Percentiles rank a stretch among this genome's conserved stretches.
Conservation (phyloP, 176 grass and related monocot species). For the Oryza punctata region DNA sequence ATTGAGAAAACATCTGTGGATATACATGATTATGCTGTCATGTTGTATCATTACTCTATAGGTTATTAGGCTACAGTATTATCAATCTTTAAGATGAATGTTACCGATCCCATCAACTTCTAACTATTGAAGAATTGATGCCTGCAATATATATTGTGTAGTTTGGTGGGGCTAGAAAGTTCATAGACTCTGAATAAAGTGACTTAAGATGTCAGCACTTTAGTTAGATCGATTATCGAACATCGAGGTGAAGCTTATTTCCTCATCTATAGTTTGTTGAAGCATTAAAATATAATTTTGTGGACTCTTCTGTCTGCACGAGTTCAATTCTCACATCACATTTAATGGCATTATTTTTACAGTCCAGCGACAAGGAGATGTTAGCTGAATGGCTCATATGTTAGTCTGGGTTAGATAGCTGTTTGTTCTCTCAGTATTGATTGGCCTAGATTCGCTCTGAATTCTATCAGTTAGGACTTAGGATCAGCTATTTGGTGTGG, state of each 20-base stretch:
- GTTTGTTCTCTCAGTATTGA: not conserved
- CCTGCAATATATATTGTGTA: not conserved
- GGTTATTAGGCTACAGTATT: not conserved
- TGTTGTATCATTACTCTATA: conserved; percentile 7
- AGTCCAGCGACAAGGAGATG: conserved; percentile 1
- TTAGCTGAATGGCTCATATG: not conserved
- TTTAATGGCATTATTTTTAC: not conserved
- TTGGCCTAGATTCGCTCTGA: not conserved
- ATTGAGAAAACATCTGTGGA: conserved; percentile 6
- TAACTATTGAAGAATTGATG: not conserved
- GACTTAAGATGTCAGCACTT: no score
- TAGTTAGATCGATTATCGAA: no score
- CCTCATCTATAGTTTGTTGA: no score
- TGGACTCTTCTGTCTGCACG: not conserved
- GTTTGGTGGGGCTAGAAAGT: conserved; percentile 12
- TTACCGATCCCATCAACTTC: not conserved
- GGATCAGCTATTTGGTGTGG: not conserved
- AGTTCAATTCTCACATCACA: conserved; percentile 4
- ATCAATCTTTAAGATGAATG: not conserved
- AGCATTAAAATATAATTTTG: no score
- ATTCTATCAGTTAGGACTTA: no score
- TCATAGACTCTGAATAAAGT: not conserved
- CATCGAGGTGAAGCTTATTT: no score
- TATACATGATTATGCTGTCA: not conserved
- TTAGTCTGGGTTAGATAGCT: conserved; percentile 20